Percentiles rank a stretch among this genome's conserved stretches.
Conservation (phyloP, 2,329 filamentous ascomycete species). For the Cladobotryum mycophilum region DNA sequence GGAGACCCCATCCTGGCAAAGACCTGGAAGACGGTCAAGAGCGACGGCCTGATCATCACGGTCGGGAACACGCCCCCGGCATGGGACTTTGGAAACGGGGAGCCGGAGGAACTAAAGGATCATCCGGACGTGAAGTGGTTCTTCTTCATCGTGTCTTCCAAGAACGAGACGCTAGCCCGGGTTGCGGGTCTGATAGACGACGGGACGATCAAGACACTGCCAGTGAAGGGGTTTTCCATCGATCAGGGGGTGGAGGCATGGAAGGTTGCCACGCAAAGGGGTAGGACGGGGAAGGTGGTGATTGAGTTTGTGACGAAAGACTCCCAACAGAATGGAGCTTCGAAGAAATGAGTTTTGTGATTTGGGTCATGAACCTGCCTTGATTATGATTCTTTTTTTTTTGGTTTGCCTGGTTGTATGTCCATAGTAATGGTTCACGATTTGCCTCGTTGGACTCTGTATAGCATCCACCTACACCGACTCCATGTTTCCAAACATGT, state of each 20-base stretch:
- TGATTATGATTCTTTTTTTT: too few relatives aligned
- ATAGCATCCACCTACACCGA: too few relatives aligned
- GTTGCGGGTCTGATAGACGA: constrained; percentile 18
- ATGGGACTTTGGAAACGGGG: constrained; percentile 23
- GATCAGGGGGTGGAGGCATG: constrained; percentile 22
- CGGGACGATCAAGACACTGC: constrained; percentile 15
- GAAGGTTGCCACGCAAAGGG: constrained; percentile 17
- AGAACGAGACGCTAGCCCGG: constrained; percentile 14
- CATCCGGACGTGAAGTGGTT: constrained; percentile 19
- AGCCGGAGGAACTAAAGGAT: constrained; percentile 13
- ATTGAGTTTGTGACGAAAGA: constrained; percentile 18
- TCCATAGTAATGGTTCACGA: too few relatives aligned
- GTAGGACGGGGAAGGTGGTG: constrained; percentile 21
- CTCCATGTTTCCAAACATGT: too few relatives aligned
- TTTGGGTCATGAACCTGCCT: too few relatives aligned
- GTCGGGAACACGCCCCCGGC: constrained; percentile 28
- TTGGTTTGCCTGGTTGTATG: too few relatives aligned
- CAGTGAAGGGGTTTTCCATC: constrained; percentile 17
- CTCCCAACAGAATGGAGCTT: too few relatives aligned
- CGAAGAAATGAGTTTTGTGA: too few relatives aligned
- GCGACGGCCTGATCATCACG: constrained; percentile 26
- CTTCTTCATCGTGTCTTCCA: constrained; percentile 26
- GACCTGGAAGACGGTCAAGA: constrained; percentile 24
- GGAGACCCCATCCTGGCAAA: constrained; percentile 22
- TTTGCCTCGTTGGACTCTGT: too few relatives aligned